Base-by-base conservation (phyloP, 495 filamentous ascomycete genomes). In the Penicillium turbatum region DNA sequence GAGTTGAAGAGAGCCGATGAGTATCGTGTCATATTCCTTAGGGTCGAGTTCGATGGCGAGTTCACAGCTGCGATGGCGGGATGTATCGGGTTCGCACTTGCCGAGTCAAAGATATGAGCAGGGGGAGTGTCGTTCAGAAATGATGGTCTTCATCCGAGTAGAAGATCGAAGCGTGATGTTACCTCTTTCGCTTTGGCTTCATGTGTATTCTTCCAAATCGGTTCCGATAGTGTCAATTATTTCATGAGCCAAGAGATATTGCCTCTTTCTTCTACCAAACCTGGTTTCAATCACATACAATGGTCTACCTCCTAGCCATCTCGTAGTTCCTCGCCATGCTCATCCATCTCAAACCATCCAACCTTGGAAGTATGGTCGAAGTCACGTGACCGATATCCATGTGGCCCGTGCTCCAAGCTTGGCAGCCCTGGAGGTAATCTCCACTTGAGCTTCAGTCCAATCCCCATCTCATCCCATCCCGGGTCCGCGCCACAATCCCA, bases 381-480 rank as follows among this genome's bases (percentile, higher is more conserved):
- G 2, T 13, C 29, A 34, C 9, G 43, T 46, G 43, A 34, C 16
- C 12, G n/a, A 15, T 3, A 0, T 19, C 2, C 10, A 0, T 1
- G 9, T 13, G 34, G n/a, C 9, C 32, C 9, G 34, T 48, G 46
- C 46, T 3, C 24, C 2, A 26, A 29, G 34, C 46, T 48, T 48
- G 46, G 31, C 21, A 37, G 2, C 27, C 27, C 8, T 30, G 27
- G 30, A 31, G 6, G 30, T 4, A 12, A 10, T 51, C 48, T 12
- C 48, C 48, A 51, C 48, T 51, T 27, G 17, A 51, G 48, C 48
- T 51, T 35, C 16, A 19, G 16, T 10, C 44, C 44, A 47, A 35
- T 9, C 12, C 35, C 40, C 5, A 26, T 10, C 38, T 12, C 21
- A 26, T 29, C 15, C n/a, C 7, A 4, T 16, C 35, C 13, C 21